Conservation (phyloP, 202 grass and related monocot genomes). For the Hordeum pubiflorum region DNA sequence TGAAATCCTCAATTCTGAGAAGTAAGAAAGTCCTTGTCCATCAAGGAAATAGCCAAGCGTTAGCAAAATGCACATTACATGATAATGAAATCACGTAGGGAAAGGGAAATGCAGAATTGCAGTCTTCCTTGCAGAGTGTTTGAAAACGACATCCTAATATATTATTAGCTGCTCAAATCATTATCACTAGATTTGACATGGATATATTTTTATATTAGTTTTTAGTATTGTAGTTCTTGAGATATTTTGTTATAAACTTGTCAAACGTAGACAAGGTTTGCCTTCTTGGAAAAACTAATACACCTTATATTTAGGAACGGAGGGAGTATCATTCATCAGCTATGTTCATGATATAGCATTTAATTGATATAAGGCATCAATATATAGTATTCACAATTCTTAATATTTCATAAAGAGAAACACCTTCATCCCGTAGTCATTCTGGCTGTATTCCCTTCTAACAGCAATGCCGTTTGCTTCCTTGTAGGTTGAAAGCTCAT, state of each 20-base stretch:
- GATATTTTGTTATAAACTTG: neutral
- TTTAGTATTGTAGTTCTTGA: neutral
- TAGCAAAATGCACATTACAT: neutral
- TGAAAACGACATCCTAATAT: neutral
- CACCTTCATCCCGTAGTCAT: neutral
- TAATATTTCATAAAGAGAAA: neutral
- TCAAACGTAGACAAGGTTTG: neutral
- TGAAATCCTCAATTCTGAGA: constrained; percentile 95
- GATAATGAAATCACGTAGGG: neutral
- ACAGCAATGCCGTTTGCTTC: neutral
- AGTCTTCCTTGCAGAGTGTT: neutral
- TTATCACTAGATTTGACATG: no score
- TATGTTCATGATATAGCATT: neutral
- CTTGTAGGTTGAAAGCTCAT: constrained; percentile 82
- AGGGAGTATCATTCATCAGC: neutral
- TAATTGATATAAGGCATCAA: neutral
- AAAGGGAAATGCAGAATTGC: neutral
- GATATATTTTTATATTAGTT: neutral
- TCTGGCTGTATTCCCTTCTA: neutral
- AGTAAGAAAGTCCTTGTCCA: constrained; percentile 39
- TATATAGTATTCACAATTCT: neutral
- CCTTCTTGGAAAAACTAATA: neutral
- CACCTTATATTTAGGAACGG: neutral
- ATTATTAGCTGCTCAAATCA: constrained; percentile 3
- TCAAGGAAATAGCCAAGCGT: neutral